phyloP scores from a whole-genome alignment of 331 rosid genomes.

The Quercus phellos region DNA sequence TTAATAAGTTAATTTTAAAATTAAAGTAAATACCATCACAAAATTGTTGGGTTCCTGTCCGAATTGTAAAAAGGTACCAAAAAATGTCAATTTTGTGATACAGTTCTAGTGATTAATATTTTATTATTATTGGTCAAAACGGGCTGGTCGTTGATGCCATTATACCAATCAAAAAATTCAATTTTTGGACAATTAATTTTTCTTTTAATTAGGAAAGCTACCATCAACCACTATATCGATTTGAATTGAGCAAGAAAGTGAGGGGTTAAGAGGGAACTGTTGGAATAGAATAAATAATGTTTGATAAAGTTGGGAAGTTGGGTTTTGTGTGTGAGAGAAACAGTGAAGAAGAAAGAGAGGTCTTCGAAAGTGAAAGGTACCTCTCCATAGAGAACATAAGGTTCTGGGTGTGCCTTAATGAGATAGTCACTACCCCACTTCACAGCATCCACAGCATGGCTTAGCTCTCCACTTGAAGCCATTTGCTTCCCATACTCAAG shows the following conservation, averaged over 20 bases:
- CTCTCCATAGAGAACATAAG: slow-evolving; percentile 90
- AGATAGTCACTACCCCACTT: slow-evolving; percentile 97
- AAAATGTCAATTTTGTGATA: too few species aligned
- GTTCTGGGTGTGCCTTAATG: slow-evolving; percentile 86
- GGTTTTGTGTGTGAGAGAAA: neutral
- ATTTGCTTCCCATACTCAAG: slow-evolving; percentile 78
- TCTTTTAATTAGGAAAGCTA: too few species aligned
- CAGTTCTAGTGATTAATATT: too few species aligned
- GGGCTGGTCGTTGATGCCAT: neutral
- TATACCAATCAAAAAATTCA: too few species aligned
- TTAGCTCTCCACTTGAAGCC: slow-evolving; percentile 71
- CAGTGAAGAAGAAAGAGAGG: neutral
- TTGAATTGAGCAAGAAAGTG: neutral
- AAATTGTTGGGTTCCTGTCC: neutral
- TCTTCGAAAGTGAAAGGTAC: slow-evolving; percentile 18
- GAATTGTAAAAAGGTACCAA: neutral
- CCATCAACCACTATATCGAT: too few species aligned
- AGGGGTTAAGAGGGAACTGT: neutral
- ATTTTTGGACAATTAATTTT: too few species aligned
- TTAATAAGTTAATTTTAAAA: neutral
- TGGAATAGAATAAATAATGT: neutral
- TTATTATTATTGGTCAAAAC: too few species aligned
- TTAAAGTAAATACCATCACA: too few species aligned
- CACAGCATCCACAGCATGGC: slow-evolving; percentile 83
- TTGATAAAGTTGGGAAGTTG: neutral